Evolutionary conservation across 78 protist species (phyloP).

Genomic region (Dictyostelium capitatum): DNA sequence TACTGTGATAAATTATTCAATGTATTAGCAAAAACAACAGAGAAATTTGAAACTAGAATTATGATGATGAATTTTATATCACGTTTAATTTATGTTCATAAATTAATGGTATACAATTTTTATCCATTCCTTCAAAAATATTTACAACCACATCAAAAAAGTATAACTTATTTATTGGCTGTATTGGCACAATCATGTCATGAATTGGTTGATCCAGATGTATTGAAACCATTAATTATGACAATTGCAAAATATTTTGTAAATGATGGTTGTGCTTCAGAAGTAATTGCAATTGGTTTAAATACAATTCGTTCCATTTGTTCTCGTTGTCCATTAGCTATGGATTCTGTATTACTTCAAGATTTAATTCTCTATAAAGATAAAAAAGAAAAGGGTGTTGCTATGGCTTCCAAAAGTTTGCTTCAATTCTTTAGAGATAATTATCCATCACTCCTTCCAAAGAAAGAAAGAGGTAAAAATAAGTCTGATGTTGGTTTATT

Average conservation of each 20-base stretch:
- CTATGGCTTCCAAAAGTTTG: constrained; percentile 89
- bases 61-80: constrained; percentile 88
- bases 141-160: constrained; percentile 91
- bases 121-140: constrained; percentile 92
- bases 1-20: constrained; percentile 85
- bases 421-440: constrained; percentile 86
- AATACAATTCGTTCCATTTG: constrained; percentile 93
- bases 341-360: constrained; percentile 81
- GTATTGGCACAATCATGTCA: constrained; percentile 93
- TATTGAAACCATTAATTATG: constrained; percentile 88
- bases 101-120: constrained; percentile 89
- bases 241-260: constrained; percentile 91
- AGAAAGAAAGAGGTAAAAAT: constrained; percentile 83
- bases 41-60: constrained; percentile 86
- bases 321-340: constrained; percentile 91
- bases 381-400: constrained; percentile 88
- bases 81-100: constrained; percentile 87
- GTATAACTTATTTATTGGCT: constrained; percentile 89
- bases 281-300: constrained; percentile 92
- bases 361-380: constrained; percentile 89
- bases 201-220: constrained; percentile 94
- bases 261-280: constrained; percentile 89
- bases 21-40: constrained; percentile 79
- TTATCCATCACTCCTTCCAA: constrained; percentile 88
- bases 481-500: constrained; percentile 10